A percentile compares a stretch with the other conserved stretches of the same genome.
These are phyloP conservation scores for Amauroascus niger DNA, from an alignment of 2,329 filamentous ascomycete genomes.

Conservation along the genomic window DNA sequence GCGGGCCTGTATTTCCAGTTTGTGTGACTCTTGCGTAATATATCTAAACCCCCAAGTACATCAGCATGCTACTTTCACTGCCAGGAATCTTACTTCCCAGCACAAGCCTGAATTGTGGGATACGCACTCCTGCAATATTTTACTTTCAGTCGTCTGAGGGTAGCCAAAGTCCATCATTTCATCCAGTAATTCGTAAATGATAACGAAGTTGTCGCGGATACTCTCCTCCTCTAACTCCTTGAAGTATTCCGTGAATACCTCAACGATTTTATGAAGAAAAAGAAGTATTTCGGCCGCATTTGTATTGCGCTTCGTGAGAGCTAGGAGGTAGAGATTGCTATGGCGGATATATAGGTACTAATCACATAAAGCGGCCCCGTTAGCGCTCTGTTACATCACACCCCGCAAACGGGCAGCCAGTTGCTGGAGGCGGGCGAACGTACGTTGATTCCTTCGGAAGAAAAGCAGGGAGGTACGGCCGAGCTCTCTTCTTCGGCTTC, in stretches of 20 bases:
- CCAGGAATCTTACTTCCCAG: neutral
- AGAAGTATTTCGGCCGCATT: slow-evolving; percentile 97
- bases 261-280: slow-evolving; percentile 95
- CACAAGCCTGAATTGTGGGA: neutral
- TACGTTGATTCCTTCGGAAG: slow-evolving; percentile 96
- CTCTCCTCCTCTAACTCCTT: slow-evolving; percentile 98
- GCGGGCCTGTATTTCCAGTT: slow-evolving; percentile 89
- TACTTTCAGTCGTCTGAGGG: slow-evolving; percentile 94
- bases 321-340: slow-evolving; percentile 97
- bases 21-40: slow-evolving; percentile 98
- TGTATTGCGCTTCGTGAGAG: slow-evolving; percentile 95
- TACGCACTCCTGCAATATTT: slow-evolving; percentile 80
- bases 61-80: neutral
- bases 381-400: slow-evolving; percentile 14
- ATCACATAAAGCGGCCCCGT: slow-evolving; percentile 12
- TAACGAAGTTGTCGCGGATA: slow-evolving; percentile 97
- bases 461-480: slow-evolving; percentile 94
- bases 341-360: slow-evolving; percentile 98
- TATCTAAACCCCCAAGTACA: slow-evolving; percentile 44
- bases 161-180: slow-evolving; percentile 99
- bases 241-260: slow-evolving; percentile 99
- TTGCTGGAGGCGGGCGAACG: slow-evolving; percentile 27
- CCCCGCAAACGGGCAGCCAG: slow-evolving; percentile 5
- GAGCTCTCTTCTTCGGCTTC: slow-evolving; percentile 99
- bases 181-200: slow-evolving; percentile 96